These are phyloP conservation scores for Astrocystis sublimbata DNA, from an alignment of 495 filamentous ascomycete genomes.

Conservation along the genomic window DNA sequence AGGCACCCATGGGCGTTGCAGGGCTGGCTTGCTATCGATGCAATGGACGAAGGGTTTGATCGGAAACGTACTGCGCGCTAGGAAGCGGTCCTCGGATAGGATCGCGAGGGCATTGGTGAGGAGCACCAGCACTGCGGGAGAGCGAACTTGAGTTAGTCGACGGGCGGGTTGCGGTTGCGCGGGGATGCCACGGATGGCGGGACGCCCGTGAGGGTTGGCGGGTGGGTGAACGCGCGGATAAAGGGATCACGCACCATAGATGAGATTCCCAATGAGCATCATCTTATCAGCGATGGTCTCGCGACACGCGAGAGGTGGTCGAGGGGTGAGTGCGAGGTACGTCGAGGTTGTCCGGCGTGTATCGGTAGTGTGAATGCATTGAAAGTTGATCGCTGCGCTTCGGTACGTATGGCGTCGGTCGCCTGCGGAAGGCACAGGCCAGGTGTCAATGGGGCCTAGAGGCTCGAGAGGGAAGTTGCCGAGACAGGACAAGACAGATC, in stretches of 20 bases:
- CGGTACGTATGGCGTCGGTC: neutral
- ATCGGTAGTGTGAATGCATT: neutral
- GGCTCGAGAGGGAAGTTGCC: neutral
- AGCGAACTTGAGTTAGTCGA: slow-evolving; percentile 15
- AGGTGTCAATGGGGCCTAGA: slow-evolving; percentile 31
- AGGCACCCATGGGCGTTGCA: too few species aligned
- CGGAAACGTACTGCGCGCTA: slow-evolving; percentile 77
- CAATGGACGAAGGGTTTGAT: neutral
- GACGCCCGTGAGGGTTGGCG: neutral
- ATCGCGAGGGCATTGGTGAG: slow-evolving; percentile 93
- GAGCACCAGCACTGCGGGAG: slow-evolving; percentile 67
- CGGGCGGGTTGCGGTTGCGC: neutral
- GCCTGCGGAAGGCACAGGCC: slow-evolving; percentile 7
- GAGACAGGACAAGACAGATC: neutral
- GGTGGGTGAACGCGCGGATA: neutral
- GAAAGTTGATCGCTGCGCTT: neutral
- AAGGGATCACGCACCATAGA: slow-evolving; percentile 60
- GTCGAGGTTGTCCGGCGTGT: too few species aligned
- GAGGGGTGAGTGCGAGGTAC: neutral
- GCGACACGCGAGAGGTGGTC: slow-evolving; percentile 12
- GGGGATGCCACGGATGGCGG: slow-evolving; percentile 8
- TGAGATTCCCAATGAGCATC: slow-evolving; percentile 71
- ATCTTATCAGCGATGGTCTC: slow-evolving; percentile 42
- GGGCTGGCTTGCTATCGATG: too few species aligned
- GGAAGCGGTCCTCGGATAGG: slow-evolving; percentile 95